A percentile compares a stretch with the other conserved stretches of the same genome.
Evolutionary conservation across 2,329 filamentous ascomycete species (phyloP).

Genomic region (Penicillium sp.): DNA sequence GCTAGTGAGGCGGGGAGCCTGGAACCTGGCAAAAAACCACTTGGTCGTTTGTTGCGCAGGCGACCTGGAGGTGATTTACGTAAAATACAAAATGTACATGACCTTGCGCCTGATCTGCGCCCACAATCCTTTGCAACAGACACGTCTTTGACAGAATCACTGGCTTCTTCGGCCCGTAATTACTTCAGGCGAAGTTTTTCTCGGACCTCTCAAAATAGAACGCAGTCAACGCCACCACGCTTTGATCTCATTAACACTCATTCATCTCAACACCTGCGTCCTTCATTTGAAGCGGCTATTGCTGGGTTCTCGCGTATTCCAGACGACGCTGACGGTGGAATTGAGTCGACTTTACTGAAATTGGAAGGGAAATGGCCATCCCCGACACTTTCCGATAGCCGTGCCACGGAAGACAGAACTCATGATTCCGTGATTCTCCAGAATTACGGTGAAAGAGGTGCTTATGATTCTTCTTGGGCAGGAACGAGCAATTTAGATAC

Average conservation of each 20-base stretch:
- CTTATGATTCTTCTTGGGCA: background rate
- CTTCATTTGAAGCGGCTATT: slow-evolving; percentile 84
- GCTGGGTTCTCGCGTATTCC: slow-evolving; percentile 83
- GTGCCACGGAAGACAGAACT: background rate
- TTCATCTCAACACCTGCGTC: slow-evolving; percentile 54
- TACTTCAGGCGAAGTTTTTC: slow-evolving; percentile 10
- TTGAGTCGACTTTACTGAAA: slow-evolving; percentile 89
- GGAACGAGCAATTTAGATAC: background rate
- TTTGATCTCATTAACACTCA: slow-evolving; percentile 47
- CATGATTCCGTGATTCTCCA: background rate
- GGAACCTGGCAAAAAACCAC: slow-evolving; percentile 23
- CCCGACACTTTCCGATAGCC: slow-evolving; percentile 8
- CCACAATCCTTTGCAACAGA: slow-evolving; percentile 36
- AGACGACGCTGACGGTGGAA: slow-evolving; percentile 81
- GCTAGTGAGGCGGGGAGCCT: slow-evolving; percentile 22
- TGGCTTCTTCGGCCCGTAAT: slow-evolving; percentile 18
- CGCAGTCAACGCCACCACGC: slow-evolving; percentile 18
- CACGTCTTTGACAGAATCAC: slow-evolving; percentile 32
- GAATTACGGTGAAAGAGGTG: background rate
- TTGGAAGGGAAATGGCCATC: slow-evolving; percentile 73
- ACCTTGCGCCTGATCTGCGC: slow-evolving; percentile 47
- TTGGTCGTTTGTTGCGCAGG: slow-evolving; percentile 60
- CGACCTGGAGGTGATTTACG: slow-evolving; percentile 72
- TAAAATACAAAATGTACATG: slow-evolving; percentile 62
- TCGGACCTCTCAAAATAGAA: slow-evolving; percentile 8